Evolutionary conservation across 2,329 filamentous ascomycete genomes (phyloP).

Genomic region (Fusarium veterinarium): DNA sequence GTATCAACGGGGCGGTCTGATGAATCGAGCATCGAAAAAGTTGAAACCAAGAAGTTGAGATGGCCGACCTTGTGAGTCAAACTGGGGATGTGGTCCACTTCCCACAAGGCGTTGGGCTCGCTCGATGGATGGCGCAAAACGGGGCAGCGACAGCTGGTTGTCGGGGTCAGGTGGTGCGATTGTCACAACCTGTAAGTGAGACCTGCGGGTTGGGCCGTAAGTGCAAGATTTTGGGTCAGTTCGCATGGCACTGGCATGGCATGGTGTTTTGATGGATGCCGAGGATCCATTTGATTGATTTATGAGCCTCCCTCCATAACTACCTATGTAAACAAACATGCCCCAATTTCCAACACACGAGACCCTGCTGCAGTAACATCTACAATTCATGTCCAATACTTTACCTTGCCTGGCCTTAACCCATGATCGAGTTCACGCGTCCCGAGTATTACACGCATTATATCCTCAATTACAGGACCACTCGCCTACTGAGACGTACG

Average conservation of each 20-base stretch:
- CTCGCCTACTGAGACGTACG: background rate
- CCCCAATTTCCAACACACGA: slow-evolving; percentile 17
- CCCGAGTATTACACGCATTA: slow-evolving; percentile 15
- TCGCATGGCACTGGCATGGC: slow-evolving; percentile 33
- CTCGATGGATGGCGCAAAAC: slow-evolving; percentile 27
- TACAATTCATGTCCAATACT: slow-evolving; percentile 16
- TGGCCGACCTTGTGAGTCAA: slow-evolving; percentile 4
- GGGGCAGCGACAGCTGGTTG: slow-evolving; percentile 40
- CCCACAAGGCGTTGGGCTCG: slow-evolving; percentile 30
- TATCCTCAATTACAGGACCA: slow-evolving; percentile 16
- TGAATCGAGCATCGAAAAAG: slow-evolving; percentile 8
- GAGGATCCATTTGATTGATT: slow-evolving; percentile 24
- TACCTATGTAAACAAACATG: slow-evolving; percentile 41
- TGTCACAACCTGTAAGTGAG: slow-evolving; percentile 35
- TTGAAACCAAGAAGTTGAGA: background rate
- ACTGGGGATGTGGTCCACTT: slow-evolving; percentile 29
- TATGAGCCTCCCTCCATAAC: slow-evolving; percentile 15
- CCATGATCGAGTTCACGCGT: slow-evolving; percentile 26
- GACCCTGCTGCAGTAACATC: slow-evolving; percentile 21
- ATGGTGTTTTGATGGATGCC: slow-evolving; percentile 31
- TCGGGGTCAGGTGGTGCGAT: slow-evolving; percentile 41
- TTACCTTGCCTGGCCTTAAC: background rate
- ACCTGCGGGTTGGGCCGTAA: slow-evolving; percentile 33
- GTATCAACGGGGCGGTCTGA: slow-evolving; percentile 10
- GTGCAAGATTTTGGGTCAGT: slow-evolving; percentile 29